Evolutionary conservation across 371 early-diverging fungal genomes (phyloP), one percentile per base, ranked within the genome.

Genomic region (Apophysomyces variabilis): DNA sequence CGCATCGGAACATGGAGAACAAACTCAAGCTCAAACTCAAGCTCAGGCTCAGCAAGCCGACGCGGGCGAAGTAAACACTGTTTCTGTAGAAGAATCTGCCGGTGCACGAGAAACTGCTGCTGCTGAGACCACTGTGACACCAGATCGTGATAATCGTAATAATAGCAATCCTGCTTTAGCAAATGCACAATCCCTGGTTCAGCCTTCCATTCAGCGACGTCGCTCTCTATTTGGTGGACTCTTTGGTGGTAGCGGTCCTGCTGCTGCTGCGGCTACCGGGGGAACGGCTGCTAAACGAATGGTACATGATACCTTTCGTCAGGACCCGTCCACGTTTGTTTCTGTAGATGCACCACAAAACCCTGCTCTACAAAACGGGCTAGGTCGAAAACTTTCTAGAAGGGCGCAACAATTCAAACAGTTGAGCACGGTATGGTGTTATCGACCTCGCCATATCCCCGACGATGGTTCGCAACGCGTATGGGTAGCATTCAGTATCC

Each of bases 401-500:
- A 65, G 59, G 26, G 66, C 66, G 38, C 62, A 70, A 16, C 50
- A 70, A 38, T 45, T 70, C 13, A 41, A 58, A 8, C 57, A 57
- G 14, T 57, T 70, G 4, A 58, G 50, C 44, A 59, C 45, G 14
- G 16, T 70, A 13, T 70, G 70, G 70, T 70, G 70, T 35, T 70
- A 70, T 36, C 70, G 70, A 37, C 70, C 70, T 4, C 39, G 36
- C 12, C 26, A 57, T 26, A 50, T 50, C 3, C 21, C 38, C 43
- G 57, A 16, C 32, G 50, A 57, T 57, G 16, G 38, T 18, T 11
- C 58, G n/a, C 26, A 38, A 54, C 32, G 62, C 38, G 54, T 70
- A n/a, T 70, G 70, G 70, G 59, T 61, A 1, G 65, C 70, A 11
- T 70, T 70, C 32, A 70, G 66, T 43, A 57, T 66, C 16, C 62